Evolutionary conservation across 2,329 filamentous ascomycete species (phyloP).

Genomic region (Claviceps monticola): DNA sequence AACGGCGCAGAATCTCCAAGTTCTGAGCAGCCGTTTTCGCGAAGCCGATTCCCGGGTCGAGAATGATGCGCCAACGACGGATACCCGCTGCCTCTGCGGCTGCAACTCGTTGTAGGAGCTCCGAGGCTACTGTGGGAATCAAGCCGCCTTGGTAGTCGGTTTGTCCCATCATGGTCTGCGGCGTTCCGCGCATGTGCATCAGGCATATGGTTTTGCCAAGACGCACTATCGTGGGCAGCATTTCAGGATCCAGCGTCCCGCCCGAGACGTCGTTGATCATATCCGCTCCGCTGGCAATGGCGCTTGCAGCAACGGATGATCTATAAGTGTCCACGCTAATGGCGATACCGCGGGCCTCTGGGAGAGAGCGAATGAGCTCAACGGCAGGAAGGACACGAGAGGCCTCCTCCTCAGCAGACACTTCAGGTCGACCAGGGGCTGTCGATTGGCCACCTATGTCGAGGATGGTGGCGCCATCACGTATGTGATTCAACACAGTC

Average conservation of each 20-base stretch:
- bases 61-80: slow-evolving; percentile 81
- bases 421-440: slow-evolving; percentile 57
- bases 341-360: slow-evolving; percentile 47
- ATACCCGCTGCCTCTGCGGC: slow-evolving; percentile 72
- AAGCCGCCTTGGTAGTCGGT: slow-evolving; percentile 57
- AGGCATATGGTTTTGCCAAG: slow-evolving; percentile 67
- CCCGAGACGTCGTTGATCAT: slow-evolving; percentile 93
- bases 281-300: slow-evolving; percentile 67
- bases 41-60: slow-evolving; percentile 90
- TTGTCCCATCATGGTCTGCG: slow-evolving; percentile 62
- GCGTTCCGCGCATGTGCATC: slow-evolving; percentile 90
- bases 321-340: slow-evolving; percentile 92
- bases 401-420: slow-evolving; percentile 61
- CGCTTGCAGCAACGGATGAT: slow-evolving; percentile 63
- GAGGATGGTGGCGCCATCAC: slow-evolving; percentile 64
- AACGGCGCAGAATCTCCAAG: slow-evolving; percentile 57
- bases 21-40: slow-evolving; percentile 77
- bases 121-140: slow-evolving; percentile 47
- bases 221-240: slow-evolving; percentile 68
- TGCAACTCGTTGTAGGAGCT: slow-evolving; percentile 55
- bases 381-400: slow-evolving; percentile 70
- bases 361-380: slow-evolving; percentile 51
- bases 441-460: slow-evolving; percentile 93
- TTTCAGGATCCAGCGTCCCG: slow-evolving; percentile 61
- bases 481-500: slow-evolving; percentile 49